phyloP scores from a whole-genome alignment of 2,329 filamentous ascomycete species.

The Penicillium expansum region DNA sequence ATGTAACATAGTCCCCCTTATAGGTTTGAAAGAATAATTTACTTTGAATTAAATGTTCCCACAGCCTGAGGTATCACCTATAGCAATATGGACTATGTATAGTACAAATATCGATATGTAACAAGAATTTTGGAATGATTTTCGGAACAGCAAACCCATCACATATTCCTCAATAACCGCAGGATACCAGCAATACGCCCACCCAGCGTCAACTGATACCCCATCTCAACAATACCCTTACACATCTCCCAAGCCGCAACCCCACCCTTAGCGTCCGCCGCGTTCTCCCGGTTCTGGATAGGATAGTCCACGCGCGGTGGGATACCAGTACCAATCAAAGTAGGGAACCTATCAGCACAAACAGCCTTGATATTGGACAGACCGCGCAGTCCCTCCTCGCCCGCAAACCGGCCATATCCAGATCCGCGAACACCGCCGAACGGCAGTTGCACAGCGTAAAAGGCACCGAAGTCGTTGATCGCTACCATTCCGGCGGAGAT shows the following conservation, averaged over 20 bases:
- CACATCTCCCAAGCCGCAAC: conserved; percentile 59
- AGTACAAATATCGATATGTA: neutral
- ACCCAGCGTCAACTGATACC: conserved; percentile 45
- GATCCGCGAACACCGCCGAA: conserved; percentile 90
- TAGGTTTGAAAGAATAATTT: neutral
- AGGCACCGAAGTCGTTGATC: conserved; percentile 92
- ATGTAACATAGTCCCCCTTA: neutral
- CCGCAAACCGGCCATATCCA: conserved; percentile 90
- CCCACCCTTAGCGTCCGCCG: conserved; percentile 49
- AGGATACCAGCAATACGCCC: conserved; percentile 41
- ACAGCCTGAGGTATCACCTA: neutral
- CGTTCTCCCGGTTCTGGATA: conserved; percentile 59
- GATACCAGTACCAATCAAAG: conserved; percentile 67
- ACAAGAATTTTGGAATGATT: neutral
- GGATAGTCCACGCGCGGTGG: conserved; percentile 80
- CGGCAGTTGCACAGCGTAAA: conserved; percentile 89
- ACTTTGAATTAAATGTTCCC: neutral
- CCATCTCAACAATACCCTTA: conserved; percentile 47
- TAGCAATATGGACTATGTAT: neutral
- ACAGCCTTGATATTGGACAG: conserved; percentile 87
- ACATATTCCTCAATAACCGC: conserved; percentile 41
- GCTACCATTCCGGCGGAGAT: conserved; percentile 86
- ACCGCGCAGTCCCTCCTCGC: conserved; percentile 78
- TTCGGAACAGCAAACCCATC: conserved; percentile 1
- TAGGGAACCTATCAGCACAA: conserved; percentile 68